Conservation (phyloP, 768 basidiomycete species). For the Tricholoma sp. region DNA sequence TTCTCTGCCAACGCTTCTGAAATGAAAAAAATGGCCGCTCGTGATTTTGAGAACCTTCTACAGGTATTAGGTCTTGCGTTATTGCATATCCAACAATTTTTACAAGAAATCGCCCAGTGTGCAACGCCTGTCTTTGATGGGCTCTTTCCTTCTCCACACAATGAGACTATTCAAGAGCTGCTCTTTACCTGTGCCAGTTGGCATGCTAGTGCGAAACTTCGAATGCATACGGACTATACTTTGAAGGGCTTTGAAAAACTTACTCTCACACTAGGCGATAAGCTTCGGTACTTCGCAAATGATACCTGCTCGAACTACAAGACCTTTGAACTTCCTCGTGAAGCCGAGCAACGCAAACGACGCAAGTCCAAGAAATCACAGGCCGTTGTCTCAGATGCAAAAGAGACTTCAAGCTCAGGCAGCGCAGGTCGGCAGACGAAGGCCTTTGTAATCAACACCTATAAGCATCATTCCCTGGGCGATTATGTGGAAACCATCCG, state of each 20-base stretch:
- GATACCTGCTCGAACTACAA: background rate
- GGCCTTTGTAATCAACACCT: background rate
- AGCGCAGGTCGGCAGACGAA: background rate
- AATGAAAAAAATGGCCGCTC: background rate
- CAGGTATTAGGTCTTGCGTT: too few species aligned
- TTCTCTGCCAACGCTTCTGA: background rate
- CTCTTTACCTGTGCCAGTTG: background rate
- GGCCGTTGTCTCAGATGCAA: background rate
- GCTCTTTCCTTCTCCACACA: background rate
- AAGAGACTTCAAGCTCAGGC: background rate
- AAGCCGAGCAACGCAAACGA: background rate
- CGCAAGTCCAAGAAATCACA: background rate
- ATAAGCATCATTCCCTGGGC: background rate
- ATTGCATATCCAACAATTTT: too few species aligned
- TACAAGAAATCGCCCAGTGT: background rate
- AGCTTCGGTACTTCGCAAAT: background rate
- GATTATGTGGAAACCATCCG: background rate
- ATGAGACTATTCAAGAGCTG: background rate
- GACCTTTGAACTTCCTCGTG: background rate
- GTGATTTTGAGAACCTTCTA: background rate
- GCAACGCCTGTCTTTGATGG: conserved; percentile 2
- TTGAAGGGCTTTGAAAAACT: background rate
- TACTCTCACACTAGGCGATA: background rate
- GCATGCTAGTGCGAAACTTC: background rate
- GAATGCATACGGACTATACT: background rate